Evolutionary conservation across 768 basidiomycete species (phyloP).

Genomic region (Phaffia australis): DNA sequence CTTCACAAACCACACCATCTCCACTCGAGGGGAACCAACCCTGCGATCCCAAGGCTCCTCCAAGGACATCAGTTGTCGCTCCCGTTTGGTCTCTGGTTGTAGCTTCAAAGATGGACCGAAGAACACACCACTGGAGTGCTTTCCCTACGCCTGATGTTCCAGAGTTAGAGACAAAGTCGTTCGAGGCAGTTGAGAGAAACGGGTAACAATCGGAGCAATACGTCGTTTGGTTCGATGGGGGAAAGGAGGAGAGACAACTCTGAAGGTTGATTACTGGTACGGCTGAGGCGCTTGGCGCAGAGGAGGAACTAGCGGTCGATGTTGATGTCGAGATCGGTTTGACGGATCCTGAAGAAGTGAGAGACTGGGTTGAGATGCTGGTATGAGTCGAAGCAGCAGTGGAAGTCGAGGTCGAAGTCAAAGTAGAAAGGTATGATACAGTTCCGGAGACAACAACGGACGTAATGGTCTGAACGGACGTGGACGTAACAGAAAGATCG

Average conservation of each 20-base stretch:
- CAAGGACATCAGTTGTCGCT: background rate
- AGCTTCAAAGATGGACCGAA: conserved; percentile 32
- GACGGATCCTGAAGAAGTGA: background rate
- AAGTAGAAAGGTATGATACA: conserved; percentile 10
- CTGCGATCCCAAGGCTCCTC: conserved; percentile 1
- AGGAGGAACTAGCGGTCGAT: background rate
- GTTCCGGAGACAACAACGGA: background rate
- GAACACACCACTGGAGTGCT: conserved; percentile 37
- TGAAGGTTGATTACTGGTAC: conserved; percentile 26
- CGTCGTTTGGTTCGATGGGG: conserved; percentile 27
- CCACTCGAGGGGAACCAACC: conserved; percentile 28
- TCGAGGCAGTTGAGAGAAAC: conserved; percentile 32
- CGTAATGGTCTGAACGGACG: too few relatives aligned
- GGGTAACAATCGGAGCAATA: conserved; percentile 35
- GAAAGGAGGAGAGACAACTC: conserved; percentile 32
- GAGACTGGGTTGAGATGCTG: conserved; percentile 3
- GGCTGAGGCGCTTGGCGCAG: conserved; percentile 19
- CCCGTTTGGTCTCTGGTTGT: conserved; percentile 14
- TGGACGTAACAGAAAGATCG: too few relatives aligned
- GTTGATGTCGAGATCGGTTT: background rate
- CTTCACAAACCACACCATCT: conserved; percentile 33
- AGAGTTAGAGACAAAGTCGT: conserved; percentile 32
- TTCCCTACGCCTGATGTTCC: conserved; percentile 36
- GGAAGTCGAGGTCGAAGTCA: conserved; percentile 7
- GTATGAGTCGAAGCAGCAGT: conserved; percentile 2